Evolutionary conservation across 495 filamentous ascomycete genomes (phyloP).

Genomic region (Trichoderma asperelloides): DNA sequence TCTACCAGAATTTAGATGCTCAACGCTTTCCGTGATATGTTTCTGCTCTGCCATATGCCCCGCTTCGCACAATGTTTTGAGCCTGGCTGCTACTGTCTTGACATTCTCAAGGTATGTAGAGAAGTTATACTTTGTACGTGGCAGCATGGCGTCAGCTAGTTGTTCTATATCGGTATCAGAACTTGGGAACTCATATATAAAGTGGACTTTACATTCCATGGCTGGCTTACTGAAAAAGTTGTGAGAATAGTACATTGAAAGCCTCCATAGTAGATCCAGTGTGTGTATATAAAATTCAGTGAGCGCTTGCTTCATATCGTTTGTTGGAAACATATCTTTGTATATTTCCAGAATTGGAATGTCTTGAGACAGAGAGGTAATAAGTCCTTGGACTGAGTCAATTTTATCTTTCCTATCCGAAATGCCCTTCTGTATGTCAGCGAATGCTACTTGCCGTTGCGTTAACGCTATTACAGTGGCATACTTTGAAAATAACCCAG

Average conservation of each 20-base stretch:
- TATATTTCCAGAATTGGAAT: not conserved
- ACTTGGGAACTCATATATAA: not conserved
- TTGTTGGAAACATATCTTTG: not conserved
- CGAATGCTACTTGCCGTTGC: not conserved
- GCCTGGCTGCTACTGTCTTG: not conserved
- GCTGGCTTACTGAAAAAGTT: not conserved
- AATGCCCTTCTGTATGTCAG: not conserved
- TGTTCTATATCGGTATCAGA: not conserved
- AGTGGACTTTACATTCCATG: not conserved
- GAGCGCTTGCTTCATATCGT: not conserved
- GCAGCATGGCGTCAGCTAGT: not conserved
- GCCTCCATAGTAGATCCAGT: conserved; percentile 4
- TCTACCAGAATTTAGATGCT: not conserved
- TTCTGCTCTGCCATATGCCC: not conserved
- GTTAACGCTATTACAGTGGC: not conserved
- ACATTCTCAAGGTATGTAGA: not conserved
- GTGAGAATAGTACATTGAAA: conserved; percentile 5
- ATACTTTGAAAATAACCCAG: conserved; percentile 9
- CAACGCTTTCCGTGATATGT: not conserved
- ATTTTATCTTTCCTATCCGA: not conserved
- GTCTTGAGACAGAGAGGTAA: not conserved
- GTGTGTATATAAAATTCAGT: conserved; percentile 6
- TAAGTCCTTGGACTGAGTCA: not conserved
- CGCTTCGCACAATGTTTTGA: not conserved
- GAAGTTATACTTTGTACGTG: not conserved